A percentile compares a stretch with the other conserved stretches of the same genome.
These are phyloP conservation scores for Sclerotiophoma versabilis DNA, from an alignment of 2,329 filamentous ascomycete species.

Conservation along the genomic window DNA sequence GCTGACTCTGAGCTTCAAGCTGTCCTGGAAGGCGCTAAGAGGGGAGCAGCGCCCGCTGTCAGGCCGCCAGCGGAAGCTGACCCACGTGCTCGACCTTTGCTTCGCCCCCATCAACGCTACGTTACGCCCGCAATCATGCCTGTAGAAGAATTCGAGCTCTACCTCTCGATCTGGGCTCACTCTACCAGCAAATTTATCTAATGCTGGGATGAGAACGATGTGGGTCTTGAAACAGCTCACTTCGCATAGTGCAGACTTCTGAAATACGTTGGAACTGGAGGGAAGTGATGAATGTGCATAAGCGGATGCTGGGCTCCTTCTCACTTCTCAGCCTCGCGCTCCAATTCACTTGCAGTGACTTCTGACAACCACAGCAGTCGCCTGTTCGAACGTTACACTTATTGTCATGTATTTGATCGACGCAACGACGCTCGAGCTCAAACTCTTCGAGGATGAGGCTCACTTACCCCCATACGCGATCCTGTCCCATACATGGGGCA, in stretches of 20 bases:
- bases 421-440: not conserved
- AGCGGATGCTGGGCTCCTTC: no score
- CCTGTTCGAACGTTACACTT: not conserved
- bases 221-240: no score
- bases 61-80: conserved; percentile 5
- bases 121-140: not conserved
- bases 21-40: not conserved
- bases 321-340: no score
- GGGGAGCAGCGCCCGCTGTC: conserved; percentile 1
- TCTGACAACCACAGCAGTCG: not conserved
- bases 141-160: no score
- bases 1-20: conserved; percentile 4
- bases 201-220: no score
- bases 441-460: not conserved
- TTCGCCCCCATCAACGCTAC: not conserved
- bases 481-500: not conserved
- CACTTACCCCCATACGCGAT: not conserved
- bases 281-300: no score
- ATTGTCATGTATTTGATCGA: not conserved
- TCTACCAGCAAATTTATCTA: no score
- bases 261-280: no score
- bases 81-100: not conserved
- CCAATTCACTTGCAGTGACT: not conserved
- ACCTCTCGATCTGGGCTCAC: no score
- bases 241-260: no score